Evolutionary conservation across 306 rosid genomes (phyloP).

Genomic region (Prunus fruticosa): DNA sequence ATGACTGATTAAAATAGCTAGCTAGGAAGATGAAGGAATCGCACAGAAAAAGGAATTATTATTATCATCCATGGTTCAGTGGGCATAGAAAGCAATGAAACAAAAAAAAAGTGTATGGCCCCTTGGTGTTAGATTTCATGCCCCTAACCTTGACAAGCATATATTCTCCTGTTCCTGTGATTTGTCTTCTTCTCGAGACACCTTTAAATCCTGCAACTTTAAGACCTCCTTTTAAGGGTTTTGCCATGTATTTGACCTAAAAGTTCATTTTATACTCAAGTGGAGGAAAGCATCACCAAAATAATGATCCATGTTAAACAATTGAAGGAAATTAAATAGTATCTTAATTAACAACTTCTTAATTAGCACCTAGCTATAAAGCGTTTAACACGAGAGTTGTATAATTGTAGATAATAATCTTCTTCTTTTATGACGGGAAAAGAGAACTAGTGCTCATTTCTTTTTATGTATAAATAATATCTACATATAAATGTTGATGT

Average conservation of each 20-base stretch:
- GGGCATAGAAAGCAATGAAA: conserved; percentile 36
- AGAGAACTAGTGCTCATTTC: not conserved
- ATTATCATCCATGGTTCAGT: not conserved
- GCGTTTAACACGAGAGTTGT: not conserved
- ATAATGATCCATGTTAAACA: conserved; percentile 11
- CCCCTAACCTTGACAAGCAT: conserved; percentile 50
- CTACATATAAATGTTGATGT: not conserved
- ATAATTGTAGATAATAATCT: not conserved
- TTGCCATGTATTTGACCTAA: conserved; percentile 41
- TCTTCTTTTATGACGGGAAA: not conserved
- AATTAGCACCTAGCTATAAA: not conserved
- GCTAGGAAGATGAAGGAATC: conserved; percentile 14
- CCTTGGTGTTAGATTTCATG: conserved; percentile 39
- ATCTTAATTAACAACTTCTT: not conserved
- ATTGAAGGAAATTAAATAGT: not conserved
- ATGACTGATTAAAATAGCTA: not conserved
- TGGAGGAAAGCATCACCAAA: conserved; percentile 14
- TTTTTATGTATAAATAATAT: not conserved
- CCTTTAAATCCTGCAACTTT: conserved; percentile 56
- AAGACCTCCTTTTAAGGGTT: conserved; percentile 49
- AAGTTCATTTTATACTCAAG: conserved; percentile 25
- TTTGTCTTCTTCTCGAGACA: conserved; percentile 52
- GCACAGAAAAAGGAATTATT: conserved; percentile 14
- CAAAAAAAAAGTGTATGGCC: conserved; percentile 15
- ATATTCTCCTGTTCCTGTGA: conserved; percentile 51